A percentile compares a stretch with the other conserved stretches of the same genome.
phyloP scores from a whole-genome alignment of 768 basidiomycete genomes.

The Asterophora lycoperdoides region DNA sequence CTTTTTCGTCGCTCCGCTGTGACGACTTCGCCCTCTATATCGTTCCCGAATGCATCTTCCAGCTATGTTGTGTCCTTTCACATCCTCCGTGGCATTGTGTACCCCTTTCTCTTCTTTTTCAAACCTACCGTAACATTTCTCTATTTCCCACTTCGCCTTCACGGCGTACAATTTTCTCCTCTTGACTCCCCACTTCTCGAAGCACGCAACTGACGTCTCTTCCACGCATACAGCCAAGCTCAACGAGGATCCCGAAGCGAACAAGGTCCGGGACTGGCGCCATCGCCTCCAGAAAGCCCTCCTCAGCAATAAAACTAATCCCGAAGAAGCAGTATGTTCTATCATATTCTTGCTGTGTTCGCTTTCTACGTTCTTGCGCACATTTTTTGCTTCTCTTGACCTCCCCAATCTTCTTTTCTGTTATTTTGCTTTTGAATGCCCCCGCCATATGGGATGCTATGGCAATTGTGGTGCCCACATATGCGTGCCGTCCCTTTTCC shows the following conservation, averaged over 20 bases:
- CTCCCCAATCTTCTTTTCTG: not conserved
- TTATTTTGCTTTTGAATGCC: not conserved
- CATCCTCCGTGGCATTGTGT: not conserved
- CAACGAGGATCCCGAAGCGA: conserved; percentile 55
- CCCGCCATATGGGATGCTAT: no score
- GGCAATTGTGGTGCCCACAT: no score
- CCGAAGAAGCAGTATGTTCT: conserved; percentile 16
- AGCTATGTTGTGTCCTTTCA: no score
- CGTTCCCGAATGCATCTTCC: no score
- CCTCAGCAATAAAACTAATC: conserved; percentile 27
- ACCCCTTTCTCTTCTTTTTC: not conserved
- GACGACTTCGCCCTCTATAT: not conserved
- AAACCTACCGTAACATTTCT: no score
- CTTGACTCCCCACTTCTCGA: no score
- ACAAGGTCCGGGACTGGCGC: conserved; percentile 75
- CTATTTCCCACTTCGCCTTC: not conserved
- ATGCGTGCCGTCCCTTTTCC: no score
- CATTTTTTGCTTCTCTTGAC: not conserved
- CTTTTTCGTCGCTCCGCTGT: not conserved
- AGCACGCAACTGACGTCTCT: not conserved
- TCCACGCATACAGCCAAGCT: conserved; percentile 19
- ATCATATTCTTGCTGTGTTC: not conserved
- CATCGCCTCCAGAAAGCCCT: conserved; percentile 77
- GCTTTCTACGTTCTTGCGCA: not conserved
- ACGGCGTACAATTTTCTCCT: no score